Percentiles rank a stretch among this genome's conserved stretches.
These are phyloP conservation scores for Strobilomyces dryophilus DNA, from an alignment of 768 basidiomycete species.

Conservation along the genomic window DNA sequence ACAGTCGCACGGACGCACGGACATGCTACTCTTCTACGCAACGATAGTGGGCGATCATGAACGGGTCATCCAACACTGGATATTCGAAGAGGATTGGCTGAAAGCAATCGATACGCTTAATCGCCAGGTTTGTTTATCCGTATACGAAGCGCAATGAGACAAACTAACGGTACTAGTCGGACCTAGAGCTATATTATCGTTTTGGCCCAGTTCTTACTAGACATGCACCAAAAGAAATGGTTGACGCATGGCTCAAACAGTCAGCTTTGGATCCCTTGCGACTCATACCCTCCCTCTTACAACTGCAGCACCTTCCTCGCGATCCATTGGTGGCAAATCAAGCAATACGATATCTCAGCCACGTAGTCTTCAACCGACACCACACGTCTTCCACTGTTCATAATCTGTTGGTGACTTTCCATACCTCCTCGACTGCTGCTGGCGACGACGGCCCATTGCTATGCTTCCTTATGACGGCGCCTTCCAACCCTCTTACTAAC, in stretches of 20 bases:
- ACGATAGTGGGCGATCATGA: constrained; percentile 74
- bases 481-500: constrained; percentile 74
- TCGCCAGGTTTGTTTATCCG: constrained; percentile 58
- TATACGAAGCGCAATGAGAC: neutral
- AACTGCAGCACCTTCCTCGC: constrained; percentile 66
- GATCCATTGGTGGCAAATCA: constrained; percentile 78
- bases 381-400: constrained; percentile 85
- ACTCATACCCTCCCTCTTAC: constrained; percentile 85
- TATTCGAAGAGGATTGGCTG: constrained; percentile 87
- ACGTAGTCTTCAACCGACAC: constrained; percentile 76
- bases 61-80: constrained; percentile 88
- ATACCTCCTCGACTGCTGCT: constrained; percentile 49
- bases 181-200: constrained; percentile 87
- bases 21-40: constrained; percentile 90
- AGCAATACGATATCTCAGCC: constrained; percentile 83
- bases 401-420: constrained; percentile 89
- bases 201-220: constrained; percentile 87
- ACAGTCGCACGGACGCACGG: constrained; percentile 86
- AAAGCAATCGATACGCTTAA: constrained; percentile 89
- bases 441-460: constrained; percentile 76
- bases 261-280: constrained; percentile 74
- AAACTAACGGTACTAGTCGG: constrained; percentile 44
- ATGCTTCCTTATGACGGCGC: constrained; percentile 79
- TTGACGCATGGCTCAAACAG: constrained; percentile 90
- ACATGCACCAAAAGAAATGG: constrained; percentile 81